Base-by-base conservation (phyloP, 768 basidiomycete genomes). In the Mycena alexandri region DNA sequence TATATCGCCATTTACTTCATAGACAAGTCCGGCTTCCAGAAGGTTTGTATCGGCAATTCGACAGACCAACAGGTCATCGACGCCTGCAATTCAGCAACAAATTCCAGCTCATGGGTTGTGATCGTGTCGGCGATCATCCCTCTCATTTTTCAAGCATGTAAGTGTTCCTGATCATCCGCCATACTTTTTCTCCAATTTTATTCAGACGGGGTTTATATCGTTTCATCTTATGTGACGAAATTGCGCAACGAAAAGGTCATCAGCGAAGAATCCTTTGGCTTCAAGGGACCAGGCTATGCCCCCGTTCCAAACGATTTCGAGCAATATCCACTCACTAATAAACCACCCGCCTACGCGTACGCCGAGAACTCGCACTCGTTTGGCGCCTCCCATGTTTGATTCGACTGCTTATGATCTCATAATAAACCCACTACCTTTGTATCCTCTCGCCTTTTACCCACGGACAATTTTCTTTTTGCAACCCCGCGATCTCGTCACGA, bases 121-220 rank as follows among this genome's bases (percentile, higher is more conserved):
- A 73, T 82, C 65, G 76, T 77, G n/a, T 71, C 74, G 21, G 65
- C 76, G 19, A 67, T 80, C n/a, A 68, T 82, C 43, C 81, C 83
- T 19, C 73, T 83, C 47, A 59, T 83, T 29, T 61, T 81, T 42
- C 79, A 82, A 73, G 75, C 74, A 25, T 83, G 83, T 83, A 64
- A 74, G 82, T 78, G 47, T 42, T 24, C 34, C 38, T 47, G n/a
- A 44, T 42, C 43, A 21, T n/a, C 22, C 7, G 38, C 59, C 29
- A 53, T 48, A 41, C 19, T 43, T 11, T 63, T 56, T 16, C 67
- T 57, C 55, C 9, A 54, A 22, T 29, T 57, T 63, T 14, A 68
- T 64, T 42, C 46, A 84, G 83, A 84, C 70, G 80, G 80, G 16
- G 78, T 79, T 53, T 82, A 82, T 57, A 71, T 83, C 41, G 79